A percentile compares a stretch with the other conserved stretches of the same genome.
Conservation (phyloP, 768 basidiomycete genomes). For the Kwoniella sp. region DNA sequence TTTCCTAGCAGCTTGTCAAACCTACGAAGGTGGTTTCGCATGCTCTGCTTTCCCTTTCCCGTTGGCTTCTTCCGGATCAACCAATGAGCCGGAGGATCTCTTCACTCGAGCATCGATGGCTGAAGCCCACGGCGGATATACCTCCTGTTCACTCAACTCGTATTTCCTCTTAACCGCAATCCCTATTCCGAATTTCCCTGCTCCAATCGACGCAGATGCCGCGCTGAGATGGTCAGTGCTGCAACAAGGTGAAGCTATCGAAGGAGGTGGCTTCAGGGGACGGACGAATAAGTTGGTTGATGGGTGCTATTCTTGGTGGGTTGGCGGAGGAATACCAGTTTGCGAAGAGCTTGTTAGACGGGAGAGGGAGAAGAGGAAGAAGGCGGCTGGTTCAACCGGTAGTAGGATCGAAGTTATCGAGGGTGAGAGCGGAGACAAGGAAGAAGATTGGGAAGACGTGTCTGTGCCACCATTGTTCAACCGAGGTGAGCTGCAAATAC, state of each 20-base stretch:
- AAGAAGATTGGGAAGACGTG: slow-evolving; percentile 69
- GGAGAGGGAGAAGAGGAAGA: slow-evolving; percentile 20
- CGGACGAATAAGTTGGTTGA: slow-evolving; percentile 98
- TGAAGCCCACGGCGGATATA: slow-evolving; percentile 97
- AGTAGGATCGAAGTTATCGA: slow-evolving; percentile 40
- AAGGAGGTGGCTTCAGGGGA: slow-evolving; percentile 89
- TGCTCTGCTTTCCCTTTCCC: slow-evolving; percentile 74
- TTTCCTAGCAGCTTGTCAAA: slow-evolving; percentile 84
- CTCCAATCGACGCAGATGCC: slow-evolving; percentile 63
- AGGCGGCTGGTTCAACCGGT: slow-evolving; percentile 1
- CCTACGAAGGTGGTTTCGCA: slow-evolving; percentile 95
- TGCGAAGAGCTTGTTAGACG: slow-evolving; percentile 62
- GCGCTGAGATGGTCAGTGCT: slow-evolving; percentile 78
- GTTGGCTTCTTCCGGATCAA: slow-evolving; percentile 58
- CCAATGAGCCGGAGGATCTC: slow-evolving; percentile 3
- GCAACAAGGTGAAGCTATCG: slow-evolving; percentile 80
- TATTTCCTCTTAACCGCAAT: slow-evolving; percentile 71
- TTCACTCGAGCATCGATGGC: slow-evolving; percentile 62
- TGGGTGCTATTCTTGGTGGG: slow-evolving; percentile 99
- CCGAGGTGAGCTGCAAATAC: slow-evolving; percentile 33
- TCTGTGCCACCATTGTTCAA: slow-evolving; percentile 58
- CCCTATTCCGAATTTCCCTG: slow-evolving; percentile 42
- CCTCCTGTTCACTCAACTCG: slow-evolving; percentile 85
- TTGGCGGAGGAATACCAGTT: slow-evolving; percentile 80
- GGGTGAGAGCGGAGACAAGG: slow-evolving; percentile 55